Evolutionary conservation across 2,329 filamentous ascomycete genomes (phyloP).

Genomic region (Coleophoma eucalyptorum): DNA sequence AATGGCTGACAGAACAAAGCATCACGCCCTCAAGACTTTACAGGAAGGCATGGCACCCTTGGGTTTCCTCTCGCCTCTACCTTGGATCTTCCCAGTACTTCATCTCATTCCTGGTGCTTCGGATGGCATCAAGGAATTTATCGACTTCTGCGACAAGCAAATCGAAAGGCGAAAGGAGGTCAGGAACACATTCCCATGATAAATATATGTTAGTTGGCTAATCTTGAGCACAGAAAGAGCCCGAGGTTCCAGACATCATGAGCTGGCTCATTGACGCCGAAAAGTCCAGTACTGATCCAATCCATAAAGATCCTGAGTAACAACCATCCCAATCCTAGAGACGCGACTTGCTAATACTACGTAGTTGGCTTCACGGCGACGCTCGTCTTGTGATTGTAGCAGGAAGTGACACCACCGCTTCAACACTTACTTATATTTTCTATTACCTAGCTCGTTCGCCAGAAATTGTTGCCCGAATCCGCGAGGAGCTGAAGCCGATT

Average conservation of each 20-base stretch:
- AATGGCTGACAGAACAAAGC: not conserved
- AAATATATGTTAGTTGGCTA: not conserved
- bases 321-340: too few species aligned
- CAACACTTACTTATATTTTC: conserved; percentile 34
- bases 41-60: conserved; percentile 7
- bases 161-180: conserved; percentile 10
- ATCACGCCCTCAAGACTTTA: conserved; percentile 9
- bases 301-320: too few species aligned
- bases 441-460: conserved; percentile 23
- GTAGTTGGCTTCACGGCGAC: conserved; percentile 5
- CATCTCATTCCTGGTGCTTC: conserved; percentile 9
- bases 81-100: conserved; percentile 17
- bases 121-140: conserved; percentile 5
- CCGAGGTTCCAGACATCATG: conserved; percentile 11
- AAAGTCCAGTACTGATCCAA: not conserved
- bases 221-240: not conserved
- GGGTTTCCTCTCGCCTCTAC: conserved; percentile 12
- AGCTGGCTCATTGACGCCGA: conserved; percentile 9
- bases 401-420: conserved; percentile 35
- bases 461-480: conserved; percentile 5
- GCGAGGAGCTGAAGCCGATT: not conserved
- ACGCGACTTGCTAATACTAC: not conserved
- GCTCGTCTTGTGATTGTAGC: conserved; percentile 26
- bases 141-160: conserved; percentile 8
- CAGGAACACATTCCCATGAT: not conserved